phyloP scores from a whole-genome alignment of 75 land plant genomes.

The Selaginella tamariscina region DNA sequence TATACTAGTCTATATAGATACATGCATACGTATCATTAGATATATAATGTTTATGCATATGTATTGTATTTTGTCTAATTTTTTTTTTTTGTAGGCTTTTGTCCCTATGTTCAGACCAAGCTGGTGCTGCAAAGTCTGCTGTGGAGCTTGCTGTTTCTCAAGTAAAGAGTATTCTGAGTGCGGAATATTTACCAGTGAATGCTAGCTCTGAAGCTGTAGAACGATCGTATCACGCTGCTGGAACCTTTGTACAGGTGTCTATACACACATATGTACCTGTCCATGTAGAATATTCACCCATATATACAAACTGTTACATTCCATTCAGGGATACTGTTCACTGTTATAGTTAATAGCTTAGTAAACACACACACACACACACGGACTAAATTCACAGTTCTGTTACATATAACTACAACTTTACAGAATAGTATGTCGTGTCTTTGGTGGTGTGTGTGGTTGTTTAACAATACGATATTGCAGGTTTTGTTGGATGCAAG shows the following conservation, averaged over 20 bases:
- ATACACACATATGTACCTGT: no score
- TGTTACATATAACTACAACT: no score
- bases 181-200: conserved; percentile 54
- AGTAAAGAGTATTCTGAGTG: conserved; percentile 65
- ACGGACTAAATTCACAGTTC: no score
- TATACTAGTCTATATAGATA: not conserved
- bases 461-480: not conserved
- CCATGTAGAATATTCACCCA: no score
- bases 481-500: conserved; percentile 74
- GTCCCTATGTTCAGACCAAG: conserved; percentile 71
- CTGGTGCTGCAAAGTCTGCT: conserved; percentile 65
- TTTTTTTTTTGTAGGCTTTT: conserved; percentile 47
- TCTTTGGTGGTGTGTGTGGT: not conserved
- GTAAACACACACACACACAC: no score
- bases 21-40: not conserved
- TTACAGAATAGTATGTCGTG: no score
- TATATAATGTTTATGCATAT: not conserved
- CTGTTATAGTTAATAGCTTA: no score
- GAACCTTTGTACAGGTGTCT: conserved; percentile 87
- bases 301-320: no score
- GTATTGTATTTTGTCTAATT: not conserved
- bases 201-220: conserved; percentile 71
- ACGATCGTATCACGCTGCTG: conserved; percentile 91
- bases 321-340: no score
- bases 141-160: conserved; percentile 67